A percentile compares a stretch with the other conserved stretches of the same genome.
phyloP scores from a whole-genome alignment of 805 yeast species.

The Candida maesae region DNA sequence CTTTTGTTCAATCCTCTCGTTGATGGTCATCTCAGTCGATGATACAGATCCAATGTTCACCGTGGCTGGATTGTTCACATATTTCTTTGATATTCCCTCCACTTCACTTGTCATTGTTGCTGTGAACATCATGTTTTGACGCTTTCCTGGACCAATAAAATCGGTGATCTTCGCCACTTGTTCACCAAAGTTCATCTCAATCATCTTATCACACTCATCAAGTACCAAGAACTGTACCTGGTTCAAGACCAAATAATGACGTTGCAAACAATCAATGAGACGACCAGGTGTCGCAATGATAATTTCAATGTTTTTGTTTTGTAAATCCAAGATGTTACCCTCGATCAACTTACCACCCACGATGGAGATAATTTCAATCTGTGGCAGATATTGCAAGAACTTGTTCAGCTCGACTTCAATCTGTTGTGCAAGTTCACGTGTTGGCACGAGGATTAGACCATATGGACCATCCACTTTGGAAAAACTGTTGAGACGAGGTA shows the following conservation, averaged over 20 bases:
- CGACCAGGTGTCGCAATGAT: slow-evolving; percentile 96
- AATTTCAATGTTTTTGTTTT: slow-evolving; percentile 36
- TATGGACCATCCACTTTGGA: slow-evolving; percentile 62
- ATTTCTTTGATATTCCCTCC: slow-evolving; percentile 60
- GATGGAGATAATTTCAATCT: slow-evolving; percentile 53
- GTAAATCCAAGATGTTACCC: slow-evolving; percentile 57
- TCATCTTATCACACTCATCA: slow-evolving; percentile 96
- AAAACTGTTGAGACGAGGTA: slow-evolving; percentile 42
- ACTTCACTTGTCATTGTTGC: slow-evolving; percentile 85
- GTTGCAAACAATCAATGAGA: slow-evolving; percentile 71
- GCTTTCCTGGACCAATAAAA: slow-evolving; percentile 42
- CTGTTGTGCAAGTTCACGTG: slow-evolving; percentile 91
- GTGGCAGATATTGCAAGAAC: slow-evolving; percentile 39
- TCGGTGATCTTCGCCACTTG: slow-evolving; percentile 61
- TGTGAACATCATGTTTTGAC: slow-evolving; percentile 86
- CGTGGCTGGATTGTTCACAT: slow-evolving; percentile 57
- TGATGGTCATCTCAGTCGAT: slow-evolving; percentile 25
- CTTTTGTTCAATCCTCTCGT: slow-evolving; percentile 63
- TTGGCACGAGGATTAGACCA: slow-evolving; percentile 80
- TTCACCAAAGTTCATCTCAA: slow-evolving; percentile 89
- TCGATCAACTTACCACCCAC: slow-evolving; percentile 91
- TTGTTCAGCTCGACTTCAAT: slow-evolving; percentile 64
- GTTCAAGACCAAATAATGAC: slow-evolving; percentile 55
- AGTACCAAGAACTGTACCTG: slow-evolving; percentile 67
- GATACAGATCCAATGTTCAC: slow-evolving; percentile 63